Conservation (phyloP, 176 grass and related monocot genomes). For the Cenchrus purpureus region DNA sequence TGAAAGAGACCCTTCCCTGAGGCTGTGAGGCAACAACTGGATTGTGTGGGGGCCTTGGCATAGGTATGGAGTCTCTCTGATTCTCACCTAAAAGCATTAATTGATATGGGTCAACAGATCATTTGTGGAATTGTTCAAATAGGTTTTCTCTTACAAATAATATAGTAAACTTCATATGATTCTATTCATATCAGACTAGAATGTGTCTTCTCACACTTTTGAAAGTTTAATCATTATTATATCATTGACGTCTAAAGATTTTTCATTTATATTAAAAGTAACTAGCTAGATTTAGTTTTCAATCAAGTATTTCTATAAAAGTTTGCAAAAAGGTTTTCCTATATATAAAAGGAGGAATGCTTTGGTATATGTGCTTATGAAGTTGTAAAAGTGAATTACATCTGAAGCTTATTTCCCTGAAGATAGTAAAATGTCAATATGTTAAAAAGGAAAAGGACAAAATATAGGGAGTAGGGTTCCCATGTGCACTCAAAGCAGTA, state of each 20-base stretch:
- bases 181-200: background rate
- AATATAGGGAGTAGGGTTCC: no score
- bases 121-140: background rate
- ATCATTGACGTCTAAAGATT: background rate
- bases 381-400: background rate
- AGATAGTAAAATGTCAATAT: background rate
- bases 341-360: no score
- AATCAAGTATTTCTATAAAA: no score
- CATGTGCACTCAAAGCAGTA: background rate
- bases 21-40: background rate
- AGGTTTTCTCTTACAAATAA: background rate
- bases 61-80: background rate
- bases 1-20: background rate
- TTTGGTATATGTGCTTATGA: background rate
- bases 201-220: background rate
- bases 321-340: no score
- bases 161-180: no score
- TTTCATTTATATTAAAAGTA: background rate
- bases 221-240: background rate
- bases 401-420: no score
- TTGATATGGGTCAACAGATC: no score
- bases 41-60: background rate
- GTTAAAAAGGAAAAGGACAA: background rate
- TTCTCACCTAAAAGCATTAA: background rate
- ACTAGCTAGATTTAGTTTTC: background rate